phyloP scores from a whole-genome alignment of 2,329 filamentous ascomycete species.

The Chrysoporthe austroafricana region DNA sequence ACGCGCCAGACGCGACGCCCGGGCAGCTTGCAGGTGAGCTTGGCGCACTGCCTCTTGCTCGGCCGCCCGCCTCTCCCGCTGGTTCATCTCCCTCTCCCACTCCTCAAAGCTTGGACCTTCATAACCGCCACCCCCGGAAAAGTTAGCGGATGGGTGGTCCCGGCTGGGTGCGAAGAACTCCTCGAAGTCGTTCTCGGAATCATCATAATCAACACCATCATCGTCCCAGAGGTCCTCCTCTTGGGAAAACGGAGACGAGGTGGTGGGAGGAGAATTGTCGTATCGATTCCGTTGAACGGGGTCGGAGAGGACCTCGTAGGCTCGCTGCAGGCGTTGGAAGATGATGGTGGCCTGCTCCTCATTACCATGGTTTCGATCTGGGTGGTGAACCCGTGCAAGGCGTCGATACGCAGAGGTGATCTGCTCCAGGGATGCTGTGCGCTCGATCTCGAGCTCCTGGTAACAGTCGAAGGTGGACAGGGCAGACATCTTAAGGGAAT shows the following conservation, averaged over 20 bases:
- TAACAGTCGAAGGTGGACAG: slow-evolving; percentile 32
- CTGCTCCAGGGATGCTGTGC: slow-evolving; percentile 30
- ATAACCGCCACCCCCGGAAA: neutral
- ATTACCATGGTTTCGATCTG: slow-evolving; percentile 35
- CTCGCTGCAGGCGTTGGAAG: slow-evolving; percentile 36
- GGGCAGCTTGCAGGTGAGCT: neutral
- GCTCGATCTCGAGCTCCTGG: slow-evolving; percentile 33
- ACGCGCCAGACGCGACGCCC: neutral
- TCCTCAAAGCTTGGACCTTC: neutral
- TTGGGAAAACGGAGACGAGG: neutral
- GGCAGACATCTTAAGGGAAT: slow-evolving; percentile 9
- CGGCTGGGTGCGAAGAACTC: neutral
- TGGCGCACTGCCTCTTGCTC: neutral
- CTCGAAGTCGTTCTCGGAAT: neutral
- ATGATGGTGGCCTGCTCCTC: slow-evolving; percentile 30
- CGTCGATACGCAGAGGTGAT: slow-evolving; percentile 34
- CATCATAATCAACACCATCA: neutral
- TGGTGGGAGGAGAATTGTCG: slow-evolving; percentile 23
- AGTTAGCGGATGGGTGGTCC: neutral
- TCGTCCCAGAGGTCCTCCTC: slow-evolving; percentile 1
- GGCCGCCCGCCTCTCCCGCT: neutral
- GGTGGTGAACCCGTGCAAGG: slow-evolving; percentile 34
- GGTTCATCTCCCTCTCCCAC: slow-evolving; percentile 3
- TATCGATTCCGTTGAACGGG: slow-evolving; percentile 31
- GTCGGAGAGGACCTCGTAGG: slow-evolving; percentile 34